These are phyloP conservation scores for Cymbidium sinense DNA, from an alignment of 106 monocot species.

Conservation along the genomic window DNA sequence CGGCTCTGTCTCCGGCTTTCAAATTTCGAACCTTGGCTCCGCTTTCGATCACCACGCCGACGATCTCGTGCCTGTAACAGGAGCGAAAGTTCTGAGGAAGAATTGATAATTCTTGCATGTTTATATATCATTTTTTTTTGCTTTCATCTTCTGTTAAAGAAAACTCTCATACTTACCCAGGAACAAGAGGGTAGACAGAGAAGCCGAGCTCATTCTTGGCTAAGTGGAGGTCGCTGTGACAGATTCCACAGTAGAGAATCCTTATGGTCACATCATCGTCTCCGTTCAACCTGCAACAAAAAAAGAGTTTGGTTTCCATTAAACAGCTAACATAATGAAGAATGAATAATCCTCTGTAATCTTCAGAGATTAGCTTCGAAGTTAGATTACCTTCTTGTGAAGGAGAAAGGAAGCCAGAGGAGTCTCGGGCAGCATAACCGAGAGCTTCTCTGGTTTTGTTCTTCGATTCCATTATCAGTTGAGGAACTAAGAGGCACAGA, in stretches of 20 bases:
- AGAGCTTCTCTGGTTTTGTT: not conserved
- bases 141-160: too few relatives aligned
- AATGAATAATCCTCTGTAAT: too few relatives aligned
- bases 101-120: too few relatives aligned
- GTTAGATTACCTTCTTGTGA: slow-evolving; percentile 26
- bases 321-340: too few relatives aligned
- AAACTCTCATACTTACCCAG: slow-evolving; percentile 29
- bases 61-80: slow-evolving; percentile 7
- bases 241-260: slow-evolving; percentile 44
- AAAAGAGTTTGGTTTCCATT: too few relatives aligned
- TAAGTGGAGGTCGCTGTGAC: slow-evolving; percentile 52
- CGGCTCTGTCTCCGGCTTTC: slow-evolving; percentile 35
- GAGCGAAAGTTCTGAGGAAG: too few relatives aligned
- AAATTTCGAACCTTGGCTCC: slow-evolving; percentile 27
- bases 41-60: slow-evolving; percentile 27
- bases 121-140: too few relatives aligned
- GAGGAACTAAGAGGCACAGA: too few relatives aligned
- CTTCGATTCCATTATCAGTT: not conserved
- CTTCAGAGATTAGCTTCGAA: too few relatives aligned
- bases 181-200: slow-evolving; percentile 42
- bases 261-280: too few relatives aligned
- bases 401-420: slow-evolving; percentile 17
- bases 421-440: slow-evolving; percentile 19
- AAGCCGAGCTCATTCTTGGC: slow-evolving; percentile 38
- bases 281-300: too few relatives aligned